Base-by-base conservation (phyloP, 2,329 filamentous ascomycete species). In the Aspergillus japonicus region DNA sequence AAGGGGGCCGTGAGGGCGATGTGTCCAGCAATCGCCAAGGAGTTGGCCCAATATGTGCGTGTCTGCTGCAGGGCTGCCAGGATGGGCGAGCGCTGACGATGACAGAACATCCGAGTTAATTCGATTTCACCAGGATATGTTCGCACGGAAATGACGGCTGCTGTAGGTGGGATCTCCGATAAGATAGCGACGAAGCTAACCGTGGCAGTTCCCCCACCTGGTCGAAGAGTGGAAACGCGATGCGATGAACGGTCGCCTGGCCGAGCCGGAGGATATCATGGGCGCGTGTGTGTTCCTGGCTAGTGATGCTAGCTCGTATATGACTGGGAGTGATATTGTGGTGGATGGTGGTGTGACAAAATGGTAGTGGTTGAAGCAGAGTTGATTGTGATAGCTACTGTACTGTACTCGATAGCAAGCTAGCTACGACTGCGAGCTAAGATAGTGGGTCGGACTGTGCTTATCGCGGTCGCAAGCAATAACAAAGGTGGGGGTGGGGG, bases 251-350 rank as follows among this genome's bases (percentile, higher is more conserved):
- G 71, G 74, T 5, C 69, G 78, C 1, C 76, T 83, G 12, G 80
- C 79, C 2, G 74, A 80, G 64, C 81, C 81, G 0, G 78, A 83
- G 58, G 81, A 83, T 54, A 80, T 83, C 31, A 78, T 77, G 66
- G 80, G 80, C 11, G 79, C 77, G 0, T 80, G 78, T 64, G 75
- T 82, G 1, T 82, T 82, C 54, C 62, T 82, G 47, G 80, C 80
- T 1, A 80, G 80, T 51, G 79, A 82, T 64, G 80, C 80, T 0
- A 81, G 80, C 63, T 69, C 65, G 63, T 81, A 75, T 61, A 78
- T 76, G 56, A 81, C 78, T 1, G 80, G 79, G 1, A 75, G 74
- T 51, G 79, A 82, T 66, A 72, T 82, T 44, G 62, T 79, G 14
- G 77, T 82, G 19, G 80, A 82, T 63, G 80, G 80, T 31, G 80